Conservation (phyloP, 1,139 yeast genomes). For the Kurtzmaniella natalensis region DNA sequence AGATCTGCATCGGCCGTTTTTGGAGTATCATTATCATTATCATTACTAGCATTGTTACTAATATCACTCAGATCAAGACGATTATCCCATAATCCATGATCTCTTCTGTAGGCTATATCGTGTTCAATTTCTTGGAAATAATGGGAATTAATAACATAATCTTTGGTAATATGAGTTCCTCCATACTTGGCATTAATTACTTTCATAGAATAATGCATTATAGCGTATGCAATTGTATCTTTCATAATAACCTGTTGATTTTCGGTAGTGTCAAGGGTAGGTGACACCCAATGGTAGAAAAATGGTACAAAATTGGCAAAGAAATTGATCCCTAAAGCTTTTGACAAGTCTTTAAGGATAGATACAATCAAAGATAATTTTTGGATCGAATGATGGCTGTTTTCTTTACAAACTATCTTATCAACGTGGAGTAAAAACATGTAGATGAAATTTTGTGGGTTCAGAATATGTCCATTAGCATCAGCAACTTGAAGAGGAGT, state of each 20-base stretch:
- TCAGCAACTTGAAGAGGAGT: constrained; percentile 22
- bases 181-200: constrained; percentile 17
- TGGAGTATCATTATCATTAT: too few species aligned
- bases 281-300: constrained; percentile 41
- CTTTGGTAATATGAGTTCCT: constrained; percentile 15
- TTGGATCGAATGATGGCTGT: constrained; percentile 11
- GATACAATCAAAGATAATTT: constrained; percentile 20
- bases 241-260: constrained; percentile 16
- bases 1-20: not conserved
- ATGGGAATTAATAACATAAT: constrained; percentile 21
- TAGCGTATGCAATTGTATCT: constrained; percentile 34
- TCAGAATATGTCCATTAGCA: constrained; percentile 32
- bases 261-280: constrained; percentile 11
- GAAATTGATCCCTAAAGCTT: constrained; percentile 43
- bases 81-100: constrained; percentile 26
- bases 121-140: constrained; percentile 20
- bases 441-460: constrained; percentile 32
- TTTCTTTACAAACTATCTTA: constrained; percentile 21
- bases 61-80: constrained; percentile 16
- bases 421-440: constrained; percentile 32
- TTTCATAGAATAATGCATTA: constrained; percentile 23
- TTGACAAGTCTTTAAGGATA: constrained; percentile 25
- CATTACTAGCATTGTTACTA: too few species aligned
- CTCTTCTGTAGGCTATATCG: constrained; percentile 27
- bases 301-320: constrained; percentile 44